Base-by-base conservation (phyloP, 306 rosid genomes). In the Rosa lucieae region DNA sequence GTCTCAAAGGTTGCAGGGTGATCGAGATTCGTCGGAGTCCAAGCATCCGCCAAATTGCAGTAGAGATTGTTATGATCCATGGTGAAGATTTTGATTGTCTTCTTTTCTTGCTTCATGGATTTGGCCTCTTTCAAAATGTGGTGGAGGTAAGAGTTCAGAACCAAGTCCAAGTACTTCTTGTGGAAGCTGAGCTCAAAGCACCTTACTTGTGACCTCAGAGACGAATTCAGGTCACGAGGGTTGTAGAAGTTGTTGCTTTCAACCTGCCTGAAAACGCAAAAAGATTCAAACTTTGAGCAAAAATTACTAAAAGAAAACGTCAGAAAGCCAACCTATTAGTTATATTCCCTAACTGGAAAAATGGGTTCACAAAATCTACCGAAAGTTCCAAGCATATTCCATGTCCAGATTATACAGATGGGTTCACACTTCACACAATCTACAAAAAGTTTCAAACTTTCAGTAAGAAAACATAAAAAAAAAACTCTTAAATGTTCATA, bases 1-100 rank as follows among this genome's bases (percentile, higher is more conserved):
- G 89, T 87, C 1, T 90, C 92, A 58, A 91, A 90, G 18, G 93
- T 90, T 2, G 95, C 56, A 0, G 98, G 97, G 74, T 93, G 97
- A 69, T 91, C 90, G 1, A 93, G 78, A 6, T 83, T 86, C 3
- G 84, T 81, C 3, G 90, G 82, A 3, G 77, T n/a, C 97, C 97
- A 91, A 0, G 70, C 43, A 42, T 85, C 86, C 6, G 77, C 75
- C 0, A 55, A 11, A 81, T 59, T 73, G 26, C 82, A 73, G 67
- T 80, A 89, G 78, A 89, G 14, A 47, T 10, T 53, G 17, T 52
- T 63, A 21, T 42, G 21, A 1, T 87, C 85, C 39, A 85, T 44
- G 0, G 93, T 88, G 83, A 87, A 90, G 43, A 93, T 86, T 85
- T 74, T 90, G 78, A 87, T 5, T 5, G 92, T 85, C 78, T 83